These are phyloP conservation scores for Cladophialophora immunda DNA, from an alignment of 2,329 filamentous ascomycete genomes.

Conservation along the genomic window DNA sequence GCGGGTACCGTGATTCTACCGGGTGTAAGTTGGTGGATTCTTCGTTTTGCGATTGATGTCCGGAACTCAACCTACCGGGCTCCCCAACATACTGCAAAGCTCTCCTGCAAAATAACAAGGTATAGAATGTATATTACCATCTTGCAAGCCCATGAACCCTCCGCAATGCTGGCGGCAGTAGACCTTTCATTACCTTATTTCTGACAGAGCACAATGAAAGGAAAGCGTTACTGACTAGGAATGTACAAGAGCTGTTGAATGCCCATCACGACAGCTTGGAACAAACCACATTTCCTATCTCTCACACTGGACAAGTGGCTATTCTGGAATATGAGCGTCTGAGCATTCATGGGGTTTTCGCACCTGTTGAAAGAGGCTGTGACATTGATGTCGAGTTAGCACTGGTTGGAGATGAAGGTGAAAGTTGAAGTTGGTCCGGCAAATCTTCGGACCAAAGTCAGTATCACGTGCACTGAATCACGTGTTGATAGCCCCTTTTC, in stretches of 20 bases:
- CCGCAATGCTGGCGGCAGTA: too few species aligned
- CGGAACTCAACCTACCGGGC: neutral
- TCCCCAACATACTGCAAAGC: neutral
- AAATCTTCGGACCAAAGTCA: neutral
- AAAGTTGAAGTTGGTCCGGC: neutral
- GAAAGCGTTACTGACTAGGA: too few species aligned
- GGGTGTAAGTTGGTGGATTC: neutral
- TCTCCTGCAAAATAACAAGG: neutral
- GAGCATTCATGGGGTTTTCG: neutral
- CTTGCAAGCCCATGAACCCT: neutral
- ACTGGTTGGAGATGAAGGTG: neutral
- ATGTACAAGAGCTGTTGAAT: too few species aligned
- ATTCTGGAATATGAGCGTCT: neutral
- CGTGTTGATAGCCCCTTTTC: neutral
- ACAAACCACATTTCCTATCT: too few species aligned
- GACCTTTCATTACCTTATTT: too few species aligned
- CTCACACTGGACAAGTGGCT: neutral
- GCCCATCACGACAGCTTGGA: too few species aligned
- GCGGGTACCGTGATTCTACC: neutral
- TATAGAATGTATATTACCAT: neutral
- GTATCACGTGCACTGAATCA: neutral
- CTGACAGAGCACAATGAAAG: too few species aligned
- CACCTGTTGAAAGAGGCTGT: neutral
- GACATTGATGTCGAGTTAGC: neutral
- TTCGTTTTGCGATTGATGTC: neutral